These are phyloP conservation scores for Zymoseptoria brevis DNA, from an alignment of 2,329 filamentous ascomycete genomes.

Conservation along the genomic window DNA sequence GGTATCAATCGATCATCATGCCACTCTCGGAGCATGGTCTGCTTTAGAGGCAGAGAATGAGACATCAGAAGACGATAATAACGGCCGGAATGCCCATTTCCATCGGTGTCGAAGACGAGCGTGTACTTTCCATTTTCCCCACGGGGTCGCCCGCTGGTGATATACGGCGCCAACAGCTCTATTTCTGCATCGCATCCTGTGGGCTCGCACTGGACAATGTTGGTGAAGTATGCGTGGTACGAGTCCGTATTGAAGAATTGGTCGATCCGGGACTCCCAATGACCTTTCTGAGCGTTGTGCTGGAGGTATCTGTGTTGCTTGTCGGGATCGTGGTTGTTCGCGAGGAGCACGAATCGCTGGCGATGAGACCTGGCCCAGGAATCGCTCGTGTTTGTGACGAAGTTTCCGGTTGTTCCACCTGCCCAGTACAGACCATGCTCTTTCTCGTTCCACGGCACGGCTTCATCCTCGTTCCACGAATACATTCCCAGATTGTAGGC, in stretches of 20 bases:
- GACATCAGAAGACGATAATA: constrained; percentile 46
- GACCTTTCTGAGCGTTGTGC: neutral
- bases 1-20: constrained; percentile 49
- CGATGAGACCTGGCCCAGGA: constrained; percentile 42
- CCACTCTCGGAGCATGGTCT: constrained; percentile 49
- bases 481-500: constrained; percentile 42
- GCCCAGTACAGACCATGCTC: constrained; percentile 49
- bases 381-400: constrained; percentile 20
- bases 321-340: constrained; percentile 85
- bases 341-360: constrained; percentile 73
- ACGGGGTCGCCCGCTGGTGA: constrained; percentile 1
- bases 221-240: constrained; percentile 42
- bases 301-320: constrained; percentile 40
- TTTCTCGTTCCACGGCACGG: constrained; percentile 45
- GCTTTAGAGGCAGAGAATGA: constrained; percentile 43
- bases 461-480: constrained; percentile 35
- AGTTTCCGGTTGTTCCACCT: constrained; percentile 48
- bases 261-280: neutral
- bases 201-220: constrained; percentile 39
- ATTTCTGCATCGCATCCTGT: constrained; percentile 27
- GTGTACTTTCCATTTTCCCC: constrained; percentile 7
- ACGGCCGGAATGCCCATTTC: constrained; percentile 39
- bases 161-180: constrained; percentile 12
- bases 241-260: constrained; percentile 12
- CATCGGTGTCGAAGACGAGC: constrained; percentile 4